Evolutionary conservation across 257 asterid species (phyloP).

Genomic region (Solanum lycopersicoides): DNA sequence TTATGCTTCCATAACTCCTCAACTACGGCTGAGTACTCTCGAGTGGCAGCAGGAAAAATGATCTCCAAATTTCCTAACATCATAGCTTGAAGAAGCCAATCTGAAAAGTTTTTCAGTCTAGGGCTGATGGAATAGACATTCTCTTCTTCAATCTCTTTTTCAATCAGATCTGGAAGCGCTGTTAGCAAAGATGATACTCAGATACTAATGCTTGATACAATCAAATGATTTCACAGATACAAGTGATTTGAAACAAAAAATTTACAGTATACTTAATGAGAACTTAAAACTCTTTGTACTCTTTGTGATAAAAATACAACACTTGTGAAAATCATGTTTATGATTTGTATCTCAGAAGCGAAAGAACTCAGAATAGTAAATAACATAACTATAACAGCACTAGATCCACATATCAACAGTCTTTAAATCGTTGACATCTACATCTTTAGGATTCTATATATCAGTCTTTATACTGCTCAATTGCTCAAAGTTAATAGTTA

Average conservation of each 20-base stretch:
- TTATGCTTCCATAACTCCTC: slow-evolving; percentile 67
- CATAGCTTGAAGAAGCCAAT: slow-evolving; percentile 63
- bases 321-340: not conserved
- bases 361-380: not conserved
- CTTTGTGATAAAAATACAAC: not conserved
- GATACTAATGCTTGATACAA: not conserved
- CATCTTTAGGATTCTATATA: not conserved
- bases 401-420: not conserved
- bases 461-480: not conserved
- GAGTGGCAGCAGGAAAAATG: slow-evolving; percentile 82
- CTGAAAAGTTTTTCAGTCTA: slow-evolving; percentile 49
- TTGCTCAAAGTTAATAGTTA: not conserved
- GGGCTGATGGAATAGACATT: slow-evolving; percentile 43
- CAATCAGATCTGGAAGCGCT: slow-evolving; percentile 34
- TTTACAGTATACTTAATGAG: not conserved
- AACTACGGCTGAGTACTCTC: slow-evolving; percentile 60
- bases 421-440: not conserved
- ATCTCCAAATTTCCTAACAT: slow-evolving; percentile 71
- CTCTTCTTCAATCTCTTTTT: slow-evolving; percentile 33
- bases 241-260: not conserved
- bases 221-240: not conserved
- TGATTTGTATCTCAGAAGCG: not conserved
- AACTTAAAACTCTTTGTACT: not conserved
- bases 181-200: slow-evolving; percentile 13
- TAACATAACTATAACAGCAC: not conserved